These are phyloP conservation scores for Polyporus tsugae DNA, from an alignment of 1,284 basidiomycete species.

Conservation along the genomic window DNA sequence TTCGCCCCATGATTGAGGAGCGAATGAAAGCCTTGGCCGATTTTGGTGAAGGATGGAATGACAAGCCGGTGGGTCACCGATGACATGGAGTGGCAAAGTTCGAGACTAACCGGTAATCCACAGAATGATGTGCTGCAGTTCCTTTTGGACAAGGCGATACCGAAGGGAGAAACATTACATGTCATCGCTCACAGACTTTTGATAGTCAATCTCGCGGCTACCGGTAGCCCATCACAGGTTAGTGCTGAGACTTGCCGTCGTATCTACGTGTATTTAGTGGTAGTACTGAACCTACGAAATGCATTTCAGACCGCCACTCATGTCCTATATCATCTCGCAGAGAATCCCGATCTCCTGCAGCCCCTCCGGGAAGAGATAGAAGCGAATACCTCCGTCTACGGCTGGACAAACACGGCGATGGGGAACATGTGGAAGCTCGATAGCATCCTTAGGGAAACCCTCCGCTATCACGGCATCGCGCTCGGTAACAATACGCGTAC, in stretches of 20 bases:
- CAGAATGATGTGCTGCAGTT: constrained; percentile 54
- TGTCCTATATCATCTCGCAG: constrained; percentile 51
- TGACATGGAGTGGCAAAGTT: background rate
- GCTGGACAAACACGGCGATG: constrained; percentile 55
- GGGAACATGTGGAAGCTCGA: constrained; percentile 57
- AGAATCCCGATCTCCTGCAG: constrained; percentile 48
- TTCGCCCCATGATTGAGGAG: background rate
- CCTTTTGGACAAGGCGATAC: constrained; percentile 49
- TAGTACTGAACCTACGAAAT: background rate
- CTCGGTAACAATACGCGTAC: constrained; percentile 21
- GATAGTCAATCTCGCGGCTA: constrained; percentile 51
- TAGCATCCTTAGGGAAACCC: constrained; percentile 59
- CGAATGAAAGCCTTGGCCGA: background rate
- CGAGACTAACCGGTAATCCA: background rate
- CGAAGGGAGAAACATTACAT: constrained; percentile 41
- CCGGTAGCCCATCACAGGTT: constrained; percentile 50
- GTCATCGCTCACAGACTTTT: constrained; percentile 49
- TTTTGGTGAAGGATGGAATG: background rate
- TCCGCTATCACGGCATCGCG: constrained; percentile 45
- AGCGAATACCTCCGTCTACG: constrained; percentile 44
- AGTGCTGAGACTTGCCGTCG: constrained; percentile 11
- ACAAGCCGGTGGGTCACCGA: background rate
- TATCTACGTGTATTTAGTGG: background rate
- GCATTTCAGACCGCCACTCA: constrained; percentile 44
- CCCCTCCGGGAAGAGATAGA: constrained; percentile 56